Conservation (phyloP, 768 basidiomycete genomes). For the Gautieria morchelliformis region DNA sequence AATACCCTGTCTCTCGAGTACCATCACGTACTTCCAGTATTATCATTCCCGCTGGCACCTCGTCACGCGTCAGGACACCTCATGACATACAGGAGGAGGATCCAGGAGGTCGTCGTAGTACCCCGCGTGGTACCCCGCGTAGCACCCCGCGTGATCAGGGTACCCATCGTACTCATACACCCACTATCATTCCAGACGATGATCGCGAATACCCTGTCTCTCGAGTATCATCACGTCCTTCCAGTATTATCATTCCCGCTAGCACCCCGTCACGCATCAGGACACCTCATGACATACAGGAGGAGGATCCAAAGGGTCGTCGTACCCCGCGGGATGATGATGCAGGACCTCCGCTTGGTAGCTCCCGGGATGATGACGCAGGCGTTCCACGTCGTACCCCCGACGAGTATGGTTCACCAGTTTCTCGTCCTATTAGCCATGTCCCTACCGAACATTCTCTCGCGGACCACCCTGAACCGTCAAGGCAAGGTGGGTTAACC, state of each 20-base stretch:
- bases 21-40: neutral
- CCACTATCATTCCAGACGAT: conserved; percentile 1
- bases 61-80: neutral
- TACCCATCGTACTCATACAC: neutral
- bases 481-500: neutral
- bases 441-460: neutral
- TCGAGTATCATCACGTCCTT: neutral
- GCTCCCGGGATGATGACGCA: too few species aligned
- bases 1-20: neutral
- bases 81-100: neutral
- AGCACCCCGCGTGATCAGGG: too few species aligned
- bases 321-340: neutral
- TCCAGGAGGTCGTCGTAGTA: neutral
- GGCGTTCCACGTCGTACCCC: too few species aligned
- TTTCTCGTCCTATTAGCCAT: neutral
- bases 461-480: neutral
- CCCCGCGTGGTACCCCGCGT: too few species aligned
- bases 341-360: too few species aligned
- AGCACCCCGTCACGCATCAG: neutral
- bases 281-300: neutral
- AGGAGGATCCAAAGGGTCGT: neutral
- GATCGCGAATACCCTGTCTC: neutral
- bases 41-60: too few species aligned
- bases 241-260: neutral
- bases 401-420: neutral